Base-by-base conservation (phyloP, 352 stramenopile genomes). In the Peronospora belbahrii region DNA sequence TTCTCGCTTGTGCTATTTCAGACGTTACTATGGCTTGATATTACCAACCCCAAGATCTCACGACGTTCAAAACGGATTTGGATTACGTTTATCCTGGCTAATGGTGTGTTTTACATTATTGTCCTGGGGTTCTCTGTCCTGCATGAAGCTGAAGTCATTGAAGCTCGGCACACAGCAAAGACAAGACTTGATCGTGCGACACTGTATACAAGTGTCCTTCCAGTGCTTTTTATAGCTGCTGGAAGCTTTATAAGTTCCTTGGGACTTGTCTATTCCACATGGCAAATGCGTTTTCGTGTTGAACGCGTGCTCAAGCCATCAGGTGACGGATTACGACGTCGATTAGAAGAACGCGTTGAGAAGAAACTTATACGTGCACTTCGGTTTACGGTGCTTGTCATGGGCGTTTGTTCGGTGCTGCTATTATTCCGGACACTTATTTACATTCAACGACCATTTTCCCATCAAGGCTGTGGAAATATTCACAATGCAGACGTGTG, bases 1-100 rank as follows among this genome's bases (percentile, higher is more conserved):
- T 93, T 93, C 61, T 86, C 74, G 48, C 74, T 93, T 48, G 74
- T 88, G 51, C 68, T 89, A 24, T 88, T 90, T 63, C 78, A 93
- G 42, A 83, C 87, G 48, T 63, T 93, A 25, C 83, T 88, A 33
- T 93, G 81, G 81, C 64, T 93, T 47, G 81, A 93, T 60, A 88
- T 93, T 42, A 76, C 76, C 39, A 93, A 93, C 54, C 74, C 81
- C 6, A 85, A 85, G 53, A 48, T 84, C 27, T 90, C 78, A 27
- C 56, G 55, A 4, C 72, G 81, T 37, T 93, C 81, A 7, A 67
- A 66, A 14, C 75, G 78, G 27, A 83, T 93, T 48, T 93, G 81
- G 81, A 55, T 78, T 31, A 61, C 73, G 7, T 93, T 89, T 33
- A 28, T 84, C 7, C 25, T 82, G 27, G 64, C 75, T 19, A 93